Conservation (phyloP, 495 filamentous ascomycete species). For the Tuber brumale region DNA sequence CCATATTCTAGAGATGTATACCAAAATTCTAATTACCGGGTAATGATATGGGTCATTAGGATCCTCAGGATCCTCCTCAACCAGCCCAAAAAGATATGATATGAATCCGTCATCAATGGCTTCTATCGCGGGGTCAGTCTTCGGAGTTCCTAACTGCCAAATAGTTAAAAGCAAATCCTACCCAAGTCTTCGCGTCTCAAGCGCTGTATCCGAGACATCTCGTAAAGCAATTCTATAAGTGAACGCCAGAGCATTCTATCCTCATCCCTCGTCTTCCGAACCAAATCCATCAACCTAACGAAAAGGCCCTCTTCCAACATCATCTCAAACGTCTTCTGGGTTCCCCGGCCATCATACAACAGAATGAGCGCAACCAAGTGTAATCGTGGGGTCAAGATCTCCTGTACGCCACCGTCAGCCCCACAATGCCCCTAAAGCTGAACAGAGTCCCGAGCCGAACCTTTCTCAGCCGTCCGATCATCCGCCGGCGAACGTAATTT, state of each 20-base stretch:
- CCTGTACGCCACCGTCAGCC: constrained; percentile 49
- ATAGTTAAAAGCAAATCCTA: constrained; percentile 40
- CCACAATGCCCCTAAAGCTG: neutral
- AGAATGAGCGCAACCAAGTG: constrained; percentile 79
- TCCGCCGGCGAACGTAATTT: constrained; percentile 86
- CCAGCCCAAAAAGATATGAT: constrained; percentile 74
- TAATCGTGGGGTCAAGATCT: constrained; percentile 63
- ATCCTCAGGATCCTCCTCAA: constrained; percentile 84
- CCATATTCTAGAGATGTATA: constrained; percentile 43
- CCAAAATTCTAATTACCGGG: constrained; percentile 84
- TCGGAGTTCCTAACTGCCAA: constrained; percentile 23
- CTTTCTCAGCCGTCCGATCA: constrained; percentile 85
- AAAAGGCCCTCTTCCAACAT: constrained; percentile 86
- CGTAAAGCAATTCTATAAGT: constrained; percentile 83
- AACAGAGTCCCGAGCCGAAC: constrained; percentile 44
- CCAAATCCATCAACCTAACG: constrained; percentile 71
- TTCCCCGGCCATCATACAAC: constrained; percentile 77
- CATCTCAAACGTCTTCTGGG: constrained; percentile 71
- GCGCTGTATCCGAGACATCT: constrained; percentile 91
- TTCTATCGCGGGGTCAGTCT: constrained; percentile 44
- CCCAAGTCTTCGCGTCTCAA: constrained; percentile 70
- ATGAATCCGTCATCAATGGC: constrained; percentile 76
- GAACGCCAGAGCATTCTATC: constrained; percentile 70
- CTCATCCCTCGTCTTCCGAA: constrained; percentile 56
- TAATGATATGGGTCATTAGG: constrained; percentile 90